phyloP scores from a whole-genome alignment of 2,329 filamentous ascomycete genomes.

The Verticillium klebahnii region DNA sequence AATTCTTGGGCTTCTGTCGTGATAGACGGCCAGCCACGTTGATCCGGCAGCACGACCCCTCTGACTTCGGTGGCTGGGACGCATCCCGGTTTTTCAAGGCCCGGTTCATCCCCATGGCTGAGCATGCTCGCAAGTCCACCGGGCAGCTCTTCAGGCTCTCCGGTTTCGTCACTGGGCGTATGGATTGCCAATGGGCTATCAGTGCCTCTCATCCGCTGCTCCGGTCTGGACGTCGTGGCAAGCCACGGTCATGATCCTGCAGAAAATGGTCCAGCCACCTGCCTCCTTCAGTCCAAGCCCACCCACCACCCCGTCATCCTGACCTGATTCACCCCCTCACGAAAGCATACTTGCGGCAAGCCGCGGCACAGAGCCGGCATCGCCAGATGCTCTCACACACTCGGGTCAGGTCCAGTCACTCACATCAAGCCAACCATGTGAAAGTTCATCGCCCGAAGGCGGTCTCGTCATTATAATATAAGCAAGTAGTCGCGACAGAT shows the following conservation, averaged over 20 bases:
- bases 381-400: background rate
- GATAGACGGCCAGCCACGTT: background rate
- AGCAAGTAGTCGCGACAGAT: background rate
- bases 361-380: background rate
- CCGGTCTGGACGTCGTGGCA: no score
- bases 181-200: no score
- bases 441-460: background rate
- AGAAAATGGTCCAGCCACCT: background rate
- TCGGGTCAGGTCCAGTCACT: no score
- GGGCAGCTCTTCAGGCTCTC: no score
- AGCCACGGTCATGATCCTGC: no score
- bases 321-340: background rate
- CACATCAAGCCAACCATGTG: background rate
- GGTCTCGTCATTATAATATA: background rate
- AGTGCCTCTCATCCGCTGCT: no score
- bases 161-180: no score
- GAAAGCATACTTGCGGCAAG: background rate
- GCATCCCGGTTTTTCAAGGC: background rate
- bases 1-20: background rate
- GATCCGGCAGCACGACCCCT: background rate
- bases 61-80: background rate
- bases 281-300: background rate
- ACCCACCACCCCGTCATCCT: background rate
- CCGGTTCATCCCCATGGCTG: background rate
- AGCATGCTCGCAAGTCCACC: no score